Evolutionary conservation across 805 yeast species (phyloP), one percentile per base, ranked within the genome.

Genomic region (Suhomyces pyralidae): DNA sequence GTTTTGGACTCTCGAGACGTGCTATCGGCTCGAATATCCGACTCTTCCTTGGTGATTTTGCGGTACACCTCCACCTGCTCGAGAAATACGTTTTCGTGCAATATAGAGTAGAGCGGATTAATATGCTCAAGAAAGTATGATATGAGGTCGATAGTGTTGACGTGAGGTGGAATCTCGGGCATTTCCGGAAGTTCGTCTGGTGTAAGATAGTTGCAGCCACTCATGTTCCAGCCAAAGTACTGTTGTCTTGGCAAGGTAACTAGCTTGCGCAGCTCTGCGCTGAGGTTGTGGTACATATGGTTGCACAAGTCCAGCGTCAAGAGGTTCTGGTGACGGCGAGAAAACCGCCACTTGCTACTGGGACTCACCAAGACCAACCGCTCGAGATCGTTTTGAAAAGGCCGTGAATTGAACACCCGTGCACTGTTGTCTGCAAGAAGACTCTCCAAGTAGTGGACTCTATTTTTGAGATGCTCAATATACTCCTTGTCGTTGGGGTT

Each of bases 161-260:
- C 7, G 2, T 45, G 30, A 3, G 20, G 10, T 9, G 14, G 20
- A 14, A 67, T 53, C 2, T 62, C 65, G 1, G 78, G 75, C 10
- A 62, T 51, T 2, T 61, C 65, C 19, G 79, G 80, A 38, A 75
- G 57, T 10, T 52, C 56, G 26, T 70, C 73, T 3, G 67, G 61
- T 25, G 54, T 53, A 17, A 82, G 55, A 59, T 81, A 84, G 58
- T 77, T 79, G 26, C 75, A 75, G 1, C 88, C 88, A n/a, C 79
- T 70, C 80, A 83, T 68, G 61, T 84, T 84, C 87, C 88, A 84
- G 14, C 86, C 87, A 58, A 81, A 84, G 48, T 75, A 79, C 60
- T 84, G 86, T n/a, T 76, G 69, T 45, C 87, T 64, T 4, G 87
- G 87, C n/a, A 79, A 55, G 10, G 66, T 59, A 12, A 81, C 70